Percentiles rank a stretch among this genome's conserved stretches.
These are phyloP conservation scores for Pelargonium hybrid DNA, from an alignment of 441 rosid species.

Conservation along the genomic window DNA sequence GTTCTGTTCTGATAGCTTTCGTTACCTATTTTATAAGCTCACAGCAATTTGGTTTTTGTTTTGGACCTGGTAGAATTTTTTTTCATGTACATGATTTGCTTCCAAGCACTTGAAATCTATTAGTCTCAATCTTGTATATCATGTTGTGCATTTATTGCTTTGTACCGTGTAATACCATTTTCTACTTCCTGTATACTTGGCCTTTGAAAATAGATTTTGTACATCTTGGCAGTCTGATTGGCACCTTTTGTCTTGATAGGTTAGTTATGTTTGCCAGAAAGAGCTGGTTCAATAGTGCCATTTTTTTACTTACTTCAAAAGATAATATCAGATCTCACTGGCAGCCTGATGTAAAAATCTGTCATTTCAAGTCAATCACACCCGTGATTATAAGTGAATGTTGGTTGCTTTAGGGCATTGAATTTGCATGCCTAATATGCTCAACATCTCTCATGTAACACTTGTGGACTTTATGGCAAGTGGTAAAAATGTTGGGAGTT, in stretches of 20 bases:
- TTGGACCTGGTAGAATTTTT: not conserved
- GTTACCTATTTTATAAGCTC: conserved; percentile 1
- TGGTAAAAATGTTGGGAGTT: not conserved
- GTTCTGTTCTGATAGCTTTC: conserved; percentile 4
- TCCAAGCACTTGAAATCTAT: not conserved
- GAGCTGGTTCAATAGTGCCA: not conserved
- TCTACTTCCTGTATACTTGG: not conserved
- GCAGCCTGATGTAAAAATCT: not conserved
- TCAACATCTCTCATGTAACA: not conserved
- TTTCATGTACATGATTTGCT: not conserved
- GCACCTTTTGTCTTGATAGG: not conserved
- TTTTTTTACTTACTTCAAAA: not conserved
- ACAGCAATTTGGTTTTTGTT: conserved; percentile 7
- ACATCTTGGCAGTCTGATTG: not conserved
- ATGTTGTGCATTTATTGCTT: not conserved
- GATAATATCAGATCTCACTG: not conserved
- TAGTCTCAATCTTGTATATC: not conserved
- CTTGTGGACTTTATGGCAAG: not conserved
- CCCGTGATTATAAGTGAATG: not conserved
- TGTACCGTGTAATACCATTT: not conserved
- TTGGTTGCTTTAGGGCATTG: not conserved
- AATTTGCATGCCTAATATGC: not conserved
- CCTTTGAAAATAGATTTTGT: not conserved
- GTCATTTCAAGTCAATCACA: not conserved
- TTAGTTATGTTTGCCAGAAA: too few relatives aligned